Evolutionary conservation across 108 stramenopile species (phyloP).

Genomic region (Poteriospumella lacustris): DNA sequence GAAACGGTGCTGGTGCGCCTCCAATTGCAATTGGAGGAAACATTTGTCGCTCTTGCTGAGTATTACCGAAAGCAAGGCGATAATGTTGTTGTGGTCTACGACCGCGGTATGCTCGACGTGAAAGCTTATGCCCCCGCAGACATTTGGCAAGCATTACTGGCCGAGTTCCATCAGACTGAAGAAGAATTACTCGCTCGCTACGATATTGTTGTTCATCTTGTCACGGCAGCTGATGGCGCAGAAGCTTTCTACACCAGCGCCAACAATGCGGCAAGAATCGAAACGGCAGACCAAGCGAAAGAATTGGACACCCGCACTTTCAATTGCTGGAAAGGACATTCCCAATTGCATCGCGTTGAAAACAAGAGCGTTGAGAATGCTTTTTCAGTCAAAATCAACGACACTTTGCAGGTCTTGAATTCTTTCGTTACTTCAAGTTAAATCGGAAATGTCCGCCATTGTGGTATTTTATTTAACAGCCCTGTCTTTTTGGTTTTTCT

Average conservation of each 20-base stretch:
- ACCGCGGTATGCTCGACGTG: constrained; percentile 36
- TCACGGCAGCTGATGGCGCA: constrained; percentile 42
- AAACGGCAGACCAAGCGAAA: constrained; percentile 69
- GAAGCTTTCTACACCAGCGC: constrained; percentile 59
- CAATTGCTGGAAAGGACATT: neutral
- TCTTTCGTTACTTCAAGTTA: too few species aligned
- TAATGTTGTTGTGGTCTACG: constrained; percentile 28
- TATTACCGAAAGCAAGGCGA: neutral
- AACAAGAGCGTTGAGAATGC: too few species aligned
- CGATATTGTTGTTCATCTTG: constrained; percentile 37
- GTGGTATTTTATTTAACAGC: too few species aligned
- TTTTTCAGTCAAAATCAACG: too few species aligned
- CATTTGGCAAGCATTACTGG: constrained; percentile 29
- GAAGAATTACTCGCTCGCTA: constrained; percentile 30
- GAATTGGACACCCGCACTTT: constrained; percentile 52
- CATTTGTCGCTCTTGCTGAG: constrained; percentile 23
- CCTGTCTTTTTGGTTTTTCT: too few species aligned
- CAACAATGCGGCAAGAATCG: constrained; percentile 78
- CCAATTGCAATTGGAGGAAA: constrained; percentile 44
- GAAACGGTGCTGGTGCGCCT: constrained; percentile 29
- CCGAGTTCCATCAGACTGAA: neutral
- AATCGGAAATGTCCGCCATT: too few species aligned
- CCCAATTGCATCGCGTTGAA: too few species aligned
- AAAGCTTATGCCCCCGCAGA: constrained; percentile 33
- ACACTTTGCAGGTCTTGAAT: too few species aligned